These are phyloP conservation scores for Claviceps monticola DNA, from an alignment of 2,329 filamentous ascomycete genomes.

Conservation along the genomic window DNA sequence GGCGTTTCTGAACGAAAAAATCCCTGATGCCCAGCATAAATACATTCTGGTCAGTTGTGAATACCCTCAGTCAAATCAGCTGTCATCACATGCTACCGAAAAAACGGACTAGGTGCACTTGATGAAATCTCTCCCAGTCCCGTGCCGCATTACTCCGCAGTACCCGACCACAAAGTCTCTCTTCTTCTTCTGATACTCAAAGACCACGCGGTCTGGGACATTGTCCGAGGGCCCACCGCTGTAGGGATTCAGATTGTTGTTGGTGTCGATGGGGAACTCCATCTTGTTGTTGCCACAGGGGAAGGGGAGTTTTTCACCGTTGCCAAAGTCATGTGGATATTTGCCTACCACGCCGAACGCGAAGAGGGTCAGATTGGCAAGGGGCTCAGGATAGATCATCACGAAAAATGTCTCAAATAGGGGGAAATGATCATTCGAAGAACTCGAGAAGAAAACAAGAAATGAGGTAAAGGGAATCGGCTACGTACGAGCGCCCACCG, in stretches of 20 bases:
- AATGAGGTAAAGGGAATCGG: not conserved
- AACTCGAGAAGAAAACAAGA: not conserved
- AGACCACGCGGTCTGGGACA: constrained; percentile 1
- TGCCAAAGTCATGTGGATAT: not conserved
- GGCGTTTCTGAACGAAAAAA: not conserved
- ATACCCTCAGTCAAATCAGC: too few species aligned
- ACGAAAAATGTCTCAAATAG: not conserved
- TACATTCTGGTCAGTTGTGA: not conserved
- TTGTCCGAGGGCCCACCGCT: not conserved
- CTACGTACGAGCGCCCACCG: not conserved
- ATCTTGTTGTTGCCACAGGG: not conserved
- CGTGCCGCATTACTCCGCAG: constrained; percentile 2
- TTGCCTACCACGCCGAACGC: not conserved
- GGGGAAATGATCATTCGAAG: not conserved
- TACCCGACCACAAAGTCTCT: not conserved
- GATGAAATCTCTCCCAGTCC: not conserved
- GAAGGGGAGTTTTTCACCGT: not conserved
- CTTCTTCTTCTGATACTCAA: not conserved
- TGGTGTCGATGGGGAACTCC: not conserved
- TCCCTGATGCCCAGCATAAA: not conserved
- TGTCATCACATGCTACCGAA: not conserved
- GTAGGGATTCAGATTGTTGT: not conserved
- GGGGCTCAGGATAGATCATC: too few species aligned
- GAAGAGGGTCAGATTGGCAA: not conserved
- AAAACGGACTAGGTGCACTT: constrained; percentile 5